These are phyloP conservation scores for Heracleum sosnowskyi DNA, from an alignment of 129 eudicot species.

Conservation along the genomic window DNA sequence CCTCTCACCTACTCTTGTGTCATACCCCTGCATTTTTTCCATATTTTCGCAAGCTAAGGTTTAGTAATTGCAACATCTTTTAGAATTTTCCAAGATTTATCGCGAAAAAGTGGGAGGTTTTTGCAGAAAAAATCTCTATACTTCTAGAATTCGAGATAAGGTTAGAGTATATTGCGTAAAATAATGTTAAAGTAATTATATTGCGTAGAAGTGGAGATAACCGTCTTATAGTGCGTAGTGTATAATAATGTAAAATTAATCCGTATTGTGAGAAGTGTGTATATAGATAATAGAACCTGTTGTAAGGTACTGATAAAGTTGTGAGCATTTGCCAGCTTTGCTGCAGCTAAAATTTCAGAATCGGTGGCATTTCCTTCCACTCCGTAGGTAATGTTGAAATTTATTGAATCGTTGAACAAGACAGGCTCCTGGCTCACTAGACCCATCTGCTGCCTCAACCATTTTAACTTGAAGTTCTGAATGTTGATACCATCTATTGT, in stretches of 20 bases:
- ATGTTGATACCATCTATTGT: constrained; percentile 26
- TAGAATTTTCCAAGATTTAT: not conserved
- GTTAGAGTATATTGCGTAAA: too few species aligned
- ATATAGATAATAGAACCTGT: constrained; percentile 18
- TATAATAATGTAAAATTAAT: not conserved
- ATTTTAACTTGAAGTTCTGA: constrained; percentile 25
- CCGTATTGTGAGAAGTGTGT: not conserved
- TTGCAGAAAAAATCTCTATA: not conserved
- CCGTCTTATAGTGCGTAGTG: not conserved
- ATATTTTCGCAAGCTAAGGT: not conserved
- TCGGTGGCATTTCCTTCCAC: constrained; percentile 25
- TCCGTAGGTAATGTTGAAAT: constrained; percentile 28
- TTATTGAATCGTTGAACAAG: constrained; percentile 27
- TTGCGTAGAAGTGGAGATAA: too few species aligned
- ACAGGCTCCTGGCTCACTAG: constrained; percentile 39
- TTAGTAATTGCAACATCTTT: not conserved
- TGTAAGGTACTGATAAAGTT: constrained; percentile 25
- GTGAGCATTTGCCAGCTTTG: constrained; percentile 34
- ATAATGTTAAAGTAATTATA: too few species aligned
- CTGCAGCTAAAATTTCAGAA: constrained; percentile 27
- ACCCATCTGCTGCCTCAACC: constrained; percentile 42
- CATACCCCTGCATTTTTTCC: constrained; percentile 26
- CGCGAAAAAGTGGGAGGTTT: not conserved
- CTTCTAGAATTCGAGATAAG: too few species aligned
- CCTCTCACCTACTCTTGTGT: constrained; percentile 34